Base-by-base conservation (phyloP, 495 filamentous ascomycete species). In the Neurospora sp. region DNA sequence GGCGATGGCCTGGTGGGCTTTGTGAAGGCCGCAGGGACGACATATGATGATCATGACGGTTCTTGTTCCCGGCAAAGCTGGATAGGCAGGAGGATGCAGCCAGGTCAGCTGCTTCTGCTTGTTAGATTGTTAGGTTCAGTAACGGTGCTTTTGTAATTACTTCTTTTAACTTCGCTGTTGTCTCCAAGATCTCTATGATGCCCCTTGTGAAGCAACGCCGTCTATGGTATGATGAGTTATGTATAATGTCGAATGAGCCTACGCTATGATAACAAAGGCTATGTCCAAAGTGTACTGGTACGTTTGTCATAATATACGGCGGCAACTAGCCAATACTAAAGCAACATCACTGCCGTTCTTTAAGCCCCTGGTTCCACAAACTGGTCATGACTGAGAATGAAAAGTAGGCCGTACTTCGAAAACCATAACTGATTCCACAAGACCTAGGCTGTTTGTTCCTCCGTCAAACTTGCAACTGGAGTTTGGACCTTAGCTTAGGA, bases 101-200 rank as follows among this genome's bases (percentile, higher is more conserved):
- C 54, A 66, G 54, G 54, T 66, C 54, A 66, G 54, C 54, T 66
- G 54, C 54, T 66, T 66, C 54, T 66, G 54, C 54, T 66, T 66
- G 14, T 66, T 66, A 66, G 54, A 66, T 66, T 66, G 54, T 66
- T 66, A 66, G 54, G 27, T 66, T 66, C 27, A 66, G 27, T 35
- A 35, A 66, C 54, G 27, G 27, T 66, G 54, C 54, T 35, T 66
- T 66, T 66, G 54, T 66, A 66, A 66, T 66, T 66, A 66, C 54
- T 66, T 31, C 54, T 62, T 62, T 66, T 66, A 66, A 66, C 54
- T 66, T 62, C 3, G 12, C 6, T 31, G n/a, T 27, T 31, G 20
- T 35, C 1, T 66, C 23, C 14, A 4, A 31, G 54, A 66, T 35
- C 20, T 35, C 27, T 35, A 9, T 35, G 54, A 9, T 31, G 14